These are phyloP conservation scores for Crithidia bombi DNA, from an alignment of 208 protist species.

Conservation along the genomic window DNA sequence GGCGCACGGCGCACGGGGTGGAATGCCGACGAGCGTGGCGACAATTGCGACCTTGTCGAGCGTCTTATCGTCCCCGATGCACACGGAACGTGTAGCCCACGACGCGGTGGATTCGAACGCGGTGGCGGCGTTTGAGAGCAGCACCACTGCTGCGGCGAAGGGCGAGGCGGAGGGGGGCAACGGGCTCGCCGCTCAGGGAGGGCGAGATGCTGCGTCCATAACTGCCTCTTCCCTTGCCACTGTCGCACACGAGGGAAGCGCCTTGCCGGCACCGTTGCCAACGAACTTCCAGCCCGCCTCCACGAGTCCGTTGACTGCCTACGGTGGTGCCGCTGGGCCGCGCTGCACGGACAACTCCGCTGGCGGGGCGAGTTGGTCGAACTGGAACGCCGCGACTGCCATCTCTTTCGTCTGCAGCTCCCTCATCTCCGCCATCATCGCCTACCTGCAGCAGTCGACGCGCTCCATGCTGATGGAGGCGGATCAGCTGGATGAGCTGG, in stretches of 20 bases:
- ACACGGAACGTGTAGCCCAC: not conserved
- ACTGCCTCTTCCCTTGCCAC: not conserved
- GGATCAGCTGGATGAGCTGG: slow-evolving; percentile 81
- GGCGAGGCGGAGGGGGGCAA: too few species aligned
- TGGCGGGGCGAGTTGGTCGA: slow-evolving; percentile 1
- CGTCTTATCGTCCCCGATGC: not conserved
- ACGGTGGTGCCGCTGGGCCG: too few species aligned
- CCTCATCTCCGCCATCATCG: slow-evolving; percentile 56
- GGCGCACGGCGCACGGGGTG: not conserved
- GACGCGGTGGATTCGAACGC: not conserved
- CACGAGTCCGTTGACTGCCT: too few species aligned
- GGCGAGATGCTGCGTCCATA: too few species aligned
- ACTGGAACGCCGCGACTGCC: slow-evolving; percentile 23
- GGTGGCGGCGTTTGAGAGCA: not conserved
- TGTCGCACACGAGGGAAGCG: not conserved
- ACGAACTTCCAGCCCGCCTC: not conserved
- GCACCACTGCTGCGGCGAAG: not conserved
- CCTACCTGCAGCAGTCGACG: slow-evolving; percentile 51
- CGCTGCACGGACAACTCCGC: too few species aligned
- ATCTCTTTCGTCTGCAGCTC: slow-evolving; percentile 62
- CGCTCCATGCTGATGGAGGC: slow-evolving; percentile 60
- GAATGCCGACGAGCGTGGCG: slow-evolving; percentile 7
- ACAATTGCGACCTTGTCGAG: slow-evolving; percentile 4
- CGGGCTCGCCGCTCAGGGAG: too few species aligned
- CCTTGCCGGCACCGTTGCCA: not conserved